Evolutionary conservation across 768 basidiomycete species (phyloP), one percentile per base, ranked within the genome.

Genomic region (Udeniomyces megalosporus): DNA sequence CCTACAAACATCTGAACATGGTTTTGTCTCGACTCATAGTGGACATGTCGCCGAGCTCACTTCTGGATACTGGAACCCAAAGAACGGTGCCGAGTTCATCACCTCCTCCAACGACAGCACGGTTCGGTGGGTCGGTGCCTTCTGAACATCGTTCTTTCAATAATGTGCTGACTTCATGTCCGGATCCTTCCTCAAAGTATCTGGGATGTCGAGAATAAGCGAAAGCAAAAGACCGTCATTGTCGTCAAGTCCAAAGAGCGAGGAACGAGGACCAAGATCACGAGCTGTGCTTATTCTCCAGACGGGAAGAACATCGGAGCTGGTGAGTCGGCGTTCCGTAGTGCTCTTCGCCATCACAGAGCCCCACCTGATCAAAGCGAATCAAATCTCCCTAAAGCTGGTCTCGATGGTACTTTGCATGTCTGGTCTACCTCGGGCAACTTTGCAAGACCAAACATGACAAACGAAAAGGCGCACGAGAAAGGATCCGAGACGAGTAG

Each of bases 61-160:
- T 17, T 79, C 82, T n/a, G 89, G 91, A 65, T 79, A 83, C 44
- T 99, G 89, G 88, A 88, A 97, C 74, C 95, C 95, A 7, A 85
- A 83, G 68, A 85, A 95, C 66, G 74, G 81, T 15, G 80, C 86
- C 65, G 72, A 78, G 38, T 97, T 97, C 74, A 85, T 97, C 53
- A 97, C 95, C 2, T 81, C 84, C 65, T 93, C 90, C n/a, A 85
- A 84, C 46, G 95, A 99, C 74, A 91, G 88, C 0, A 97, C 95
- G 0, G 86, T 99, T 58, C 81, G 93, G 86, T 88, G 71, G 66
- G 77, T 63, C 20, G 46, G 32, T 62, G 26, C 34, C 50, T 24
- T 53, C 28, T 46, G 44, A 35, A 22, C 64, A 28, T 48, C 66
- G 34, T 60, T 42, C 44, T 3, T 35, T 42, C 45, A 22, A 28